phyloP scores from a whole-genome alignment of 2,329 filamentous ascomycete species.

The Fusarium stilboides region DNA sequence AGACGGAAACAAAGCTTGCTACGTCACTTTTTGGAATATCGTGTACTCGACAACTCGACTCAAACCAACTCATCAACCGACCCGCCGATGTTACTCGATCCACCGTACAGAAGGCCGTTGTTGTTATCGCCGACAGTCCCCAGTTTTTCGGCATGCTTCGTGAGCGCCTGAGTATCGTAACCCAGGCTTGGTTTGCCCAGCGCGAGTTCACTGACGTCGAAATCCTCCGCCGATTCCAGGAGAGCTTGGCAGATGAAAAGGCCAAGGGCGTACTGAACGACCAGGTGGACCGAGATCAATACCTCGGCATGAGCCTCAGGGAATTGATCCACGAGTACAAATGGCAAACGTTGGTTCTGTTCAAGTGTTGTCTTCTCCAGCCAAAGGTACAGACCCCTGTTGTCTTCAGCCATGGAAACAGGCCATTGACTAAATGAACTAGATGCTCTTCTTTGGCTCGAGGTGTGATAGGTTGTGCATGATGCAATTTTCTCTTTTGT shows the following conservation, averaged over 20 bases:
- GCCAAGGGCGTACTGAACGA: conserved; percentile 69
- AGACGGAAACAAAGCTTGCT: conserved; percentile 67
- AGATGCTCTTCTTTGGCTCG: conserved; percentile 99
- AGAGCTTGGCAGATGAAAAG: conserved; percentile 82
- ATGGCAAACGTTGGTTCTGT: conserved; percentile 91
- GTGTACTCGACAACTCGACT: conserved; percentile 92
- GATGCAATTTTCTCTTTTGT: conserved; percentile 97
- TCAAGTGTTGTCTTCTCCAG: conserved; percentile 94
- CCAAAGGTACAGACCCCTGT: conserved; percentile 78
- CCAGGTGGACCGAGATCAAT: conserved; percentile 85
- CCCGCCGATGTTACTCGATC: conserved; percentile 94
- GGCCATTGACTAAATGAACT: conserved; percentile 9
- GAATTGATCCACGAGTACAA: conserved; percentile 96
- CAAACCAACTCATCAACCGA: conserved; percentile 81
- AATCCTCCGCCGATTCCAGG: conserved; percentile 91
- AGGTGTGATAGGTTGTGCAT: conserved; percentile 96
- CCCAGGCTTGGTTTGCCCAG: conserved; percentile 96
- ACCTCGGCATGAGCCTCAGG: conserved; percentile 88
- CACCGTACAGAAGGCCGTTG: conserved; percentile 97
- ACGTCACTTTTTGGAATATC: conserved; percentile 96
- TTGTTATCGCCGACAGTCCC: conserved; percentile 92
- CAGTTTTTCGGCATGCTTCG: conserved; percentile 92
- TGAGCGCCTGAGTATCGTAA: conserved; percentile 91
- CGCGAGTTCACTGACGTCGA: conserved; percentile 92
- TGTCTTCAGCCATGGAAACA: neutral